Evolutionary conservation across 352 stramenopile species (phyloP), one percentile per base, ranked within the genome.

Genomic region (Globisporangium rhizosaccharum): DNA sequence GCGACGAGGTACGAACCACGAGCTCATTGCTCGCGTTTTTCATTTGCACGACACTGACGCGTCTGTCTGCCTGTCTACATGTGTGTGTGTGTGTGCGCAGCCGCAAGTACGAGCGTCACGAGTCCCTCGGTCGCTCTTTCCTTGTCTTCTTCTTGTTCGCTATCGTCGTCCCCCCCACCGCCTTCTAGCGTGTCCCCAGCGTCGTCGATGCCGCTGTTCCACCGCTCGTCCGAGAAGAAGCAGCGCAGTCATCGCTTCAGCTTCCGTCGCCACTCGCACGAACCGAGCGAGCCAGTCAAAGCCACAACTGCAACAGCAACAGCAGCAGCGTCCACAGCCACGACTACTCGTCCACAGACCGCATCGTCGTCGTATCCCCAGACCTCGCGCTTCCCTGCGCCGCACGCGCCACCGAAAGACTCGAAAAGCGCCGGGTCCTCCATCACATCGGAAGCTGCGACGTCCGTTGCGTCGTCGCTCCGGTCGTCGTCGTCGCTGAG

Each of bases 181-280:
- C 33, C 33, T 39, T 6, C 15, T 0, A 18, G 41, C 41, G 18
- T 9, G 15, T 47, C 15, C 41, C 18, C 15, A 18, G 44, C 44
- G 44, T 26, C 44, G 44, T 49, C 44, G 33, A 90, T 90, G 80
- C 73, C 77, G 66, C 75, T 88, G 42, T 88, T 90, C 74, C 79
- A 70, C 49, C 74, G 75, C 42, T 74, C 80, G 33, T 76, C 71
- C 59, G 50, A 70, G 52, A 65, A 69, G 55, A 79, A 83, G 65
- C 61, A 63, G 65, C 85, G 84, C 67, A 73, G 71, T 51, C 65
- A 62, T 18, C 75, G 76, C 65, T 88, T 90, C 63, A 88, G 78
- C 55, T 76, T 90, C 68, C 81, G 78, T 52, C 85, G 80, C 46
- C 74, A 87, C 63, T 76, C 79, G 59, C 59, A 73, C 51, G 68